These are phyloP conservation scores for Monascus purpureus DNA, from an alignment of 495 filamentous ascomycete genomes.

Conservation along the genomic window DNA sequence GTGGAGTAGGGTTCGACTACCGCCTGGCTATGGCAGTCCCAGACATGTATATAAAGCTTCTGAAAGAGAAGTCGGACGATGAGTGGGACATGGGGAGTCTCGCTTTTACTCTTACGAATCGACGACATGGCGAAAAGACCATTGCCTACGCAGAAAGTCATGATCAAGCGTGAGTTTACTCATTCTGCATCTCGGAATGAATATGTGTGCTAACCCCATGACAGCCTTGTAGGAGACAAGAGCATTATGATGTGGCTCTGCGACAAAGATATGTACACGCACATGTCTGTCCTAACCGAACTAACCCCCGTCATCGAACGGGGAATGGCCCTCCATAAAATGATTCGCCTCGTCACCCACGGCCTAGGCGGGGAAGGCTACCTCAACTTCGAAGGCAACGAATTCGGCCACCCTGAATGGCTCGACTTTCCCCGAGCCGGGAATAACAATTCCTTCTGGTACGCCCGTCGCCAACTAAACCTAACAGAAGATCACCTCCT, in stretches of 20 bases:
- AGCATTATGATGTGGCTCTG: slow-evolving; percentile 94
- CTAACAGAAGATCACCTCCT: slow-evolving; percentile 74
- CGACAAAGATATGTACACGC: slow-evolving; percentile 91
- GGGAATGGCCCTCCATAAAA: slow-evolving; percentile 86
- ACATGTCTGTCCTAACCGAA: slow-evolving; percentile 80
- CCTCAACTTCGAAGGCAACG: slow-evolving; percentile 97
- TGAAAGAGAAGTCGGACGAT: slow-evolving; percentile 84
- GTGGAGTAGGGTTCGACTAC: slow-evolving; percentile 94
- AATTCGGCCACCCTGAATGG: slow-evolving; percentile 98
- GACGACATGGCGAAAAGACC: slow-evolving; percentile 92
- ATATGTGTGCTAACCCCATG: background rate
- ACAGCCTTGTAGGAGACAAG: slow-evolving; percentile 91
- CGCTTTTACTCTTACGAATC: slow-evolving; percentile 75
- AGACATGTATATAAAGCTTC: slow-evolving; percentile 96
- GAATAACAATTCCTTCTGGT: slow-evolving; percentile 94
- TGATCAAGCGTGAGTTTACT: slow-evolving; percentile 66
- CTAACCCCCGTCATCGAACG: slow-evolving; percentile 84
- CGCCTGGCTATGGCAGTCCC: slow-evolving; percentile 95
- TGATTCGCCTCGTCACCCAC: slow-evolving; percentile 92
- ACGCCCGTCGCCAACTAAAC: slow-evolving; percentile 89
- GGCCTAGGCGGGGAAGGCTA: slow-evolving; percentile 92
- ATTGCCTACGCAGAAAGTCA: slow-evolving; percentile 96
- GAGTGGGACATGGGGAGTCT: slow-evolving; percentile 89
- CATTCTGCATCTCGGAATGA: background rate
- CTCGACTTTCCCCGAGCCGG: slow-evolving; percentile 94